Conservation (phyloP, 2,329 filamentous ascomycete genomes). For the Claviceps arundinis region DNA sequence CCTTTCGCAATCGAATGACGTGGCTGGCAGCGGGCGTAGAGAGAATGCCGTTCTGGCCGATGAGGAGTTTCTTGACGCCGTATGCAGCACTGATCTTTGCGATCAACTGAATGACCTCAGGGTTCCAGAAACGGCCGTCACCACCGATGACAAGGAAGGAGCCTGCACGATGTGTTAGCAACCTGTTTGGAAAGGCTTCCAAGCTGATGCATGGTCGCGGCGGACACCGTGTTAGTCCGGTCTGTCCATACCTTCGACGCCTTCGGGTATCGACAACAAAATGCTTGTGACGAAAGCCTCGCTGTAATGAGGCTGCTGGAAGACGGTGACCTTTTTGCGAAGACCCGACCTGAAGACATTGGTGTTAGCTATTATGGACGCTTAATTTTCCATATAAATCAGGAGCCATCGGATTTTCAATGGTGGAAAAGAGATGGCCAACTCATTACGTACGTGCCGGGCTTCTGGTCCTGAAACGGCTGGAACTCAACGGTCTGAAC, state of each 20-base stretch:
- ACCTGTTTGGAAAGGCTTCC: background rate
- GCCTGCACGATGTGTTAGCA: conserved; percentile 21
- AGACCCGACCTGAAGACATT: conserved; percentile 64
- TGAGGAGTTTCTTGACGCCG: conserved; percentile 95
- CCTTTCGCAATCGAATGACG: conserved; percentile 85
- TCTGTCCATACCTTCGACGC: conserved; percentile 51
- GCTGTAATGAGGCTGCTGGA: conserved; percentile 90
- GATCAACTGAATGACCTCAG: conserved; percentile 90
- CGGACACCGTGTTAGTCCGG: background rate
- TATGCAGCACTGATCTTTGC: conserved; percentile 95
- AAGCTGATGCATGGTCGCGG: background rate
- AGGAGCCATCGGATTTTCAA: background rate
- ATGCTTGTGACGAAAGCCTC: conserved; percentile 93
- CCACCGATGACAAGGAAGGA: conserved; percentile 92
- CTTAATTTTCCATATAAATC: background rate
- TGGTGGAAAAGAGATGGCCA: too few species aligned
- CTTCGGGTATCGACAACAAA: conserved; percentile 91
- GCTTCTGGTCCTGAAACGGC: conserved; percentile 93
- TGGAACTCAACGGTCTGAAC: conserved; percentile 67
- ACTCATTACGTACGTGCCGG: conserved; percentile 71
- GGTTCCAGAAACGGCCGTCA: conserved; percentile 94
- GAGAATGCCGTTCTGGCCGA: conserved; percentile 92
- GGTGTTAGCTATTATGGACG: background rate
- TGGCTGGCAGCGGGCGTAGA: conserved; percentile 94
- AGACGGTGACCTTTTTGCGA: conserved; percentile 97